These are phyloP conservation scores for Posidonia oceanica DNA, from an alignment of 116 monocot species.

Conservation along the genomic window DNA sequence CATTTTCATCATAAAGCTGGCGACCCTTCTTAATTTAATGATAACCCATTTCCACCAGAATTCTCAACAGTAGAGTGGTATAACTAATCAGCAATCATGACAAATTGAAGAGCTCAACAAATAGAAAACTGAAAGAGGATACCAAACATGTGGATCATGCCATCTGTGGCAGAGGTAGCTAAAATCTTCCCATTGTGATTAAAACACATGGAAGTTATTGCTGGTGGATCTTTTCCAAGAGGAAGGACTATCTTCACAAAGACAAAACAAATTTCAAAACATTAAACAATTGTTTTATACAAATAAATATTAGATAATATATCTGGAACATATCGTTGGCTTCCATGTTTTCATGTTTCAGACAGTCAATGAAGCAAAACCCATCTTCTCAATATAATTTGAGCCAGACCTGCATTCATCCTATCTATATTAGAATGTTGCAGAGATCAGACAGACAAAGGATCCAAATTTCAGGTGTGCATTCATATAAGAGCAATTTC, in stretches of 20 bases:
- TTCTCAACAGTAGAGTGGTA: too few species aligned
- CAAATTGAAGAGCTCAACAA: neutral
- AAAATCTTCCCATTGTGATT: slow-evolving; percentile 99
- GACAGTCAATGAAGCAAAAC: slow-evolving; percentile 90
- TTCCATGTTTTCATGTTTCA: slow-evolving; percentile 99
- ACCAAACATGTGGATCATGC: slow-evolving; percentile 99
- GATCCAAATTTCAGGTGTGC: too few species aligned
- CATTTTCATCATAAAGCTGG: too few species aligned
- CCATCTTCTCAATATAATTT: slow-evolving; percentile 50
- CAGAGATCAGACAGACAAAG: too few species aligned
- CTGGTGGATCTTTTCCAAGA: slow-evolving; percentile 97
- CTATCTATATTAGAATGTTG: too few species aligned
- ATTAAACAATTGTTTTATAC: neutral
- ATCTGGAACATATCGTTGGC: slow-evolving; percentile 44
- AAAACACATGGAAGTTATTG: slow-evolving; percentile 83
- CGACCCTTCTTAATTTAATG: too few species aligned
- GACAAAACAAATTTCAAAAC: slow-evolving; percentile 15
- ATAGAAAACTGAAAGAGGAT: slow-evolving; percentile 45
- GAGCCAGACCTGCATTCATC: slow-evolving; percentile 41
- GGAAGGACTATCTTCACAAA: slow-evolving; percentile 76
- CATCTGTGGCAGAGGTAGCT: slow-evolving; percentile 87
- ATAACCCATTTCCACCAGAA: too few species aligned
- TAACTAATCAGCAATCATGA: too few species aligned
- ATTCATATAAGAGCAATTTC: too few species aligned
- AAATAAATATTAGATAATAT: neutral